Evolutionary conservation across 495 filamentous ascomycete genomes (phyloP).

Genomic region (Tuber borchii): DNA sequence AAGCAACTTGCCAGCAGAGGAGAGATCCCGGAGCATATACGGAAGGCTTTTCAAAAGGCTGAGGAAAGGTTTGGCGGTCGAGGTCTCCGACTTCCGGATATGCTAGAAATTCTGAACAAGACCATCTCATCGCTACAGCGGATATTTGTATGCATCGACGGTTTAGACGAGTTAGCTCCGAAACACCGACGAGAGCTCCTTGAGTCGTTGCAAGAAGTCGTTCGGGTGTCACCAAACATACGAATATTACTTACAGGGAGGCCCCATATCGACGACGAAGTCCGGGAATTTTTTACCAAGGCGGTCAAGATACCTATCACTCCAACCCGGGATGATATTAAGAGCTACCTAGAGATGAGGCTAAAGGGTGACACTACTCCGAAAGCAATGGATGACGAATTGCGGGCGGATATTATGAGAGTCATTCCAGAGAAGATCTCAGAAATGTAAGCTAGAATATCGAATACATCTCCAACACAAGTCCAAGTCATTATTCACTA

Average conservation of each 20-base stretch:
- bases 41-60: too few relatives aligned
- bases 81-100: too few relatives aligned
- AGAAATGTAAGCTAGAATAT: not conserved
- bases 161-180: not conserved
- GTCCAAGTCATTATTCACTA: not conserved
- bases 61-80: too few relatives aligned
- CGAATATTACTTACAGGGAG: too few relatives aligned
- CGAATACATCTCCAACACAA: not conserved
- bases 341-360: too few relatives aligned
- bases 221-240: too few relatives aligned
- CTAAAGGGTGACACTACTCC: too few relatives aligned
- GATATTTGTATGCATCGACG: not conserved
- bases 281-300: not conserved
- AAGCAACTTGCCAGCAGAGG: too few relatives aligned
- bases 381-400: too few relatives aligned
- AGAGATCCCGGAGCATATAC: too few relatives aligned
- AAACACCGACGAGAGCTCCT: not conserved
- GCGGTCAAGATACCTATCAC: not conserved
- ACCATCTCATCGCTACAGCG: not conserved
- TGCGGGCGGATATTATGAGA: too few relatives aligned
- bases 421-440: not conserved
- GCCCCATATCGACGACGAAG: not conserved
- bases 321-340: not conserved
- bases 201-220: too few relatives aligned
- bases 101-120: not conserved